These are phyloP conservation scores for Yarrowia divulgata DNA, from an alignment of 805 yeast species.

Conservation along the genomic window DNA sequence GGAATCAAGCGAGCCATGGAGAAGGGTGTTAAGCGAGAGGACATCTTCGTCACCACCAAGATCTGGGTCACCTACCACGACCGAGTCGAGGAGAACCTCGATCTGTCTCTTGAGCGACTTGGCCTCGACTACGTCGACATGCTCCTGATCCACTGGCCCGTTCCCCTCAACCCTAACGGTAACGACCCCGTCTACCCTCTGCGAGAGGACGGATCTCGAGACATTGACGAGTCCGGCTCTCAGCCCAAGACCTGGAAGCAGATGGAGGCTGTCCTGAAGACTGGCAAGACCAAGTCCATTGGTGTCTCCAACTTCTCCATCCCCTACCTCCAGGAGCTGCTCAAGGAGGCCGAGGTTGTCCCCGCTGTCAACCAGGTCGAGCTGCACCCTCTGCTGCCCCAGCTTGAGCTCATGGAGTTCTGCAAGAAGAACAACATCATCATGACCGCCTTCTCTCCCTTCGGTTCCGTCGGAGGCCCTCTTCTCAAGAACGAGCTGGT, in stretches of 20 bases:
- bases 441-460: slow-evolving; percentile 78
- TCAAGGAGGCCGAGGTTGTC: slow-evolving; percentile 56
- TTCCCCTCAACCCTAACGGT: slow-evolving; percentile 48
- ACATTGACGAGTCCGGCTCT: slow-evolving; percentile 46
- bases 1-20: slow-evolving; percentile 56
- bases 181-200: slow-evolving; percentile 49
- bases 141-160: slow-evolving; percentile 74
- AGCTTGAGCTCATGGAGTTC: slow-evolving; percentile 62
- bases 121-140: slow-evolving; percentile 69
- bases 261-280: slow-evolving; percentile 63
- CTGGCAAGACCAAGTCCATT: slow-evolving; percentile 61
- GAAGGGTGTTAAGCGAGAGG: slow-evolving; percentile 55
- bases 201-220: slow-evolving; percentile 53
- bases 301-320: slow-evolving; percentile 80
- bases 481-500: slow-evolving; percentile 61
- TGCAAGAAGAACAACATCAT: slow-evolving; percentile 61
- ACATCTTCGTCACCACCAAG: slow-evolving; percentile 70
- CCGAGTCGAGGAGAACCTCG: slow-evolving; percentile 58
- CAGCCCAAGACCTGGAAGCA: slow-evolving; percentile 65
- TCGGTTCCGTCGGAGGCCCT: slow-evolving; percentile 71
- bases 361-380: slow-evolving; percentile 83
- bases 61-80: slow-evolving; percentile 56
- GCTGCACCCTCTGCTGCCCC: slow-evolving; percentile 75
- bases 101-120: slow-evolving; percentile 59
- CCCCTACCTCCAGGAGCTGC: slow-evolving; percentile 59